Evolutionary conservation across 1,284 basidiomycete genomes (phyloP), one percentile per base, ranked within the genome.

Genomic region (Ceratobasidium sp.): DNA sequence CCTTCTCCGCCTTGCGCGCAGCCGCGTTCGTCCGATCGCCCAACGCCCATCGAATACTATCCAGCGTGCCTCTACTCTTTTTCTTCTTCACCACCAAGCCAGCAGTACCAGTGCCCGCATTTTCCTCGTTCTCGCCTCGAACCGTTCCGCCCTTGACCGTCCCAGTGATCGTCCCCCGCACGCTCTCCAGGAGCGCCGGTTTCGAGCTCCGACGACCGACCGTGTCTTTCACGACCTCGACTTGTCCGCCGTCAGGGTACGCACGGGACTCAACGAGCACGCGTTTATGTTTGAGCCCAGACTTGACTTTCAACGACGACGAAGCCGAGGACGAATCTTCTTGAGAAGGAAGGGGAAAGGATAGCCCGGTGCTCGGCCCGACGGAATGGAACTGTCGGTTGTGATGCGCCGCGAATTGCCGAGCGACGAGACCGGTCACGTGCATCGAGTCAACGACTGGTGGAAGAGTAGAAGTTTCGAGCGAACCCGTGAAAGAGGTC

Each of bases 21-120:
- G n/a, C n/a, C n/a, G 54, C 88, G 33, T 77, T 78, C 20, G 78
- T 78, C 20, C 78, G 44, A 69, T 79, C 79, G 15, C 80, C 80
- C 44, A 80, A 65, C 10, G 80, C 91, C 91, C 92, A 93, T 15
- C 84, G 84, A 84, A 94, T 85, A 20, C 88, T 89, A 80, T 92
- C 88, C 77, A 94, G 83, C 1, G 85, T 90, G 0, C 87, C 87
- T 1, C 93, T 85, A 3, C 90, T 90, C 82, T 93, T 94, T 86
- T 91, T 91, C 88, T 93, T 94, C 90, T 93, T 92, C 65, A 94
- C 89, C 81, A 94, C 86, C 3, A 75, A 17, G n/a, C n/a, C n/a
- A n/a, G n/a, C n/a, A n/a, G n/a, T n/a, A 17, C 59, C 40, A 23
- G 71, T 62, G 15, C 71, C 71, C 50, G 57, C 71, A 40, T 74